Percentiles rank a stretch among this genome's conserved stretches.
phyloP scores from a whole-genome alignment of 1,284 basidiomycete species.

The Moesziomyces globuligerus region DNA sequence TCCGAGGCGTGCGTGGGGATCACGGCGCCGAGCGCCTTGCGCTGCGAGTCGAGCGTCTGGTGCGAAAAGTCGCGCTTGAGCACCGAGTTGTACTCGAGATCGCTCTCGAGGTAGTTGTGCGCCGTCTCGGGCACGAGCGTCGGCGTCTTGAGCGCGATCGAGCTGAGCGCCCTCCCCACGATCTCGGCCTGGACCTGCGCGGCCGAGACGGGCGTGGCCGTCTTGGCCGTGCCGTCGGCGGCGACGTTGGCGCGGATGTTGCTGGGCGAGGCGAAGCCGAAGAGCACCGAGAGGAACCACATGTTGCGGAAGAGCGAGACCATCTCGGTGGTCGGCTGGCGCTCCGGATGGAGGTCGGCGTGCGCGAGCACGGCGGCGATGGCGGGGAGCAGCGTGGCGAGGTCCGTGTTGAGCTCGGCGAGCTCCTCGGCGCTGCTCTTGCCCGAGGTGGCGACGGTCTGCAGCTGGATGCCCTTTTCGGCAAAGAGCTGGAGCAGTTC shows the following conservation, averaged over 20 bases:
- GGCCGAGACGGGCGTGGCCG: conserved; percentile 60
- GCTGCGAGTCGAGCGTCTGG: conserved; percentile 57
- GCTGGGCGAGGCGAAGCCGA: conserved; percentile 72
- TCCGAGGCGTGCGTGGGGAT: conserved; percentile 79
- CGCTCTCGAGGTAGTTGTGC: conserved; percentile 85
- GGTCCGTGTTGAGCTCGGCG: conserved; percentile 56
- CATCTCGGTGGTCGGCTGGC: conserved; percentile 74
- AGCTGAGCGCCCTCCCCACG: conserved; percentile 71
- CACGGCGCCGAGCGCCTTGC: conserved; percentile 67
- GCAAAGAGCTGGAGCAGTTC: conserved; percentile 87
- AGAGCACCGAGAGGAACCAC: conserved; percentile 91
- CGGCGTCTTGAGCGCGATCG: conserved; percentile 89
- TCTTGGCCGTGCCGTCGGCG: conserved; percentile 15
- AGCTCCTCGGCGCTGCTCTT: conserved; percentile 55
- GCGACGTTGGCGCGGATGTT: conserved; percentile 24
- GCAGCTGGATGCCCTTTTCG: conserved; percentile 90
- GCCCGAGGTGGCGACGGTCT: conserved; percentile 76
- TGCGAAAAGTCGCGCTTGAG: conserved; percentile 72
- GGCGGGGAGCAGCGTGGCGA: conserved; percentile 76
- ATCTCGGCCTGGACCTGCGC: conserved; percentile 81
- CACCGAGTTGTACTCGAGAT: conserved; percentile 92
- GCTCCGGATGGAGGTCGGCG: conserved; percentile 76
- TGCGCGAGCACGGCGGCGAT: conserved; percentile 89
- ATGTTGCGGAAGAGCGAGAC: conserved; percentile 88
- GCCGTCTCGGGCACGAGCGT: conserved; percentile 83